Evolutionary conservation across 306 rosid species (phyloP).

Genomic region (Glycine soja): DNA sequence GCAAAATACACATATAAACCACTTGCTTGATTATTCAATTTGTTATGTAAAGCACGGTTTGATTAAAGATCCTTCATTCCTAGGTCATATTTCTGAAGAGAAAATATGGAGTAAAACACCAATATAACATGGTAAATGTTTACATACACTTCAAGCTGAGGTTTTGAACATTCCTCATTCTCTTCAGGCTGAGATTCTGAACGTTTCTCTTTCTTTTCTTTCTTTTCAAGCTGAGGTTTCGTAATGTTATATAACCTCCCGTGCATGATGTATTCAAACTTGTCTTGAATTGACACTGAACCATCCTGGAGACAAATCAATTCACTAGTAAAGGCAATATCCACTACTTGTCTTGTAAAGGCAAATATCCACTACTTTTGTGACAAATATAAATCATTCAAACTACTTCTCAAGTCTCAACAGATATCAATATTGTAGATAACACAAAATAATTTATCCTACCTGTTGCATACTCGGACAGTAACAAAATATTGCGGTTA

Average conservation of each 20-base stretch:
- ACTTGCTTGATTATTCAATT: neutral
- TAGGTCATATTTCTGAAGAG: neutral
- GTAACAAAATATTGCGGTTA: neutral
- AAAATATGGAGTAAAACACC: slow-evolving; percentile 19
- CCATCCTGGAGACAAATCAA: slow-evolving; percentile 66
- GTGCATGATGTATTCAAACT: slow-evolving; percentile 93
- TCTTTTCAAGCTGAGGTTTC: too few species aligned
- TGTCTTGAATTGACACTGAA: slow-evolving; percentile 75
- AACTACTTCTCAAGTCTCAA: neutral
- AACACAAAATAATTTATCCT: neutral
- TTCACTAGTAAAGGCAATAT: slow-evolving; percentile 30
- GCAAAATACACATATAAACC: slow-evolving; percentile 4
- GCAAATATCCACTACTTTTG: slow-evolving; percentile 25
- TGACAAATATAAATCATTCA: slow-evolving; percentile 23
- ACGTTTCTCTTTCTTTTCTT: too few species aligned
- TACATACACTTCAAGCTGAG: slow-evolving; percentile 71
- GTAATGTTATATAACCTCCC: slow-evolving; percentile 74
- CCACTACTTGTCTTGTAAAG: slow-evolving; percentile 16
- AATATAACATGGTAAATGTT: slow-evolving; percentile 30
- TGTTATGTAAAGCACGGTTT: neutral
- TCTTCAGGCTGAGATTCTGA: too few species aligned
- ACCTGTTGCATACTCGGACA: neutral
- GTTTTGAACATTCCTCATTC: slow-evolving; percentile 46
- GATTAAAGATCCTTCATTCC: neutral
- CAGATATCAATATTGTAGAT: neutral